Evolutionary conservation across 768 basidiomycete genomes (phyloP).

Genomic region (Phanerochaete sordida): DNA sequence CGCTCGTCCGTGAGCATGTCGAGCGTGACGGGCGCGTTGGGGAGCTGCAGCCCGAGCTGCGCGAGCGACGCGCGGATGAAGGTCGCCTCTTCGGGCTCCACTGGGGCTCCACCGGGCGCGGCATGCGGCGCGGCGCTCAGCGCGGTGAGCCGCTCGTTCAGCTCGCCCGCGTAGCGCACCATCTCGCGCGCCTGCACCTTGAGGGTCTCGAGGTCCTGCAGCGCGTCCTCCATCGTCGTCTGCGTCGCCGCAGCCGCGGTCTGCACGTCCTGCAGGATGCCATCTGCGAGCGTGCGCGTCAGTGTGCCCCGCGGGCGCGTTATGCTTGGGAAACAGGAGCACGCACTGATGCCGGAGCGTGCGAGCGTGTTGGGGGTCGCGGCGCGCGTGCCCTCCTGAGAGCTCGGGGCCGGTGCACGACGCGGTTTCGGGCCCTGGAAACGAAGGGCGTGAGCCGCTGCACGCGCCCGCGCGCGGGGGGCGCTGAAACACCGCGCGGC

Average conservation of each 20-base stretch:
- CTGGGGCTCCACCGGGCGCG: slow-evolving; percentile 27
- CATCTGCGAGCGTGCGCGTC: slow-evolving; percentile 61
- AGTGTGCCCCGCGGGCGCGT: too few relatives aligned
- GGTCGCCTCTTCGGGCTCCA: slow-evolving; percentile 79
- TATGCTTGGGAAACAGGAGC: background rate
- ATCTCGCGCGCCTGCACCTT: slow-evolving; percentile 92
- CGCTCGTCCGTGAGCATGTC: slow-evolving; percentile 86
- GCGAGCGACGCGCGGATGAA: slow-evolving; percentile 87
- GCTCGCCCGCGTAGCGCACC: slow-evolving; percentile 83
- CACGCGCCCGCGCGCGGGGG: background rate
- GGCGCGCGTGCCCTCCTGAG: background rate
- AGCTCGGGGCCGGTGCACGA: background rate
- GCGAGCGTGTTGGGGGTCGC: slow-evolving; percentile 11
- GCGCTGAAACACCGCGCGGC: background rate
- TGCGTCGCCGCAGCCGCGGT: slow-evolving; percentile 59
- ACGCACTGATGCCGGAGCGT: slow-evolving; percentile 52
- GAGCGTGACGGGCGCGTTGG: slow-evolving; percentile 76
- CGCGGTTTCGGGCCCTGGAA: slow-evolving; percentile 13
- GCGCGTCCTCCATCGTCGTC: slow-evolving; percentile 66
- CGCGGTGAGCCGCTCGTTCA: slow-evolving; percentile 77
- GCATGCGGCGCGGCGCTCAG: slow-evolving; percentile 24
- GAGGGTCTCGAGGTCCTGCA: slow-evolving; percentile 85
- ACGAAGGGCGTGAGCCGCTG: slow-evolving; percentile 4
- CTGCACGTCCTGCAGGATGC: slow-evolving; percentile 77
- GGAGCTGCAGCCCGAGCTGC: slow-evolving; percentile 81